Evolutionary conservation across 2,329 filamentous ascomycete species (phyloP).

Genomic region (Epichloe typhina): DNA sequence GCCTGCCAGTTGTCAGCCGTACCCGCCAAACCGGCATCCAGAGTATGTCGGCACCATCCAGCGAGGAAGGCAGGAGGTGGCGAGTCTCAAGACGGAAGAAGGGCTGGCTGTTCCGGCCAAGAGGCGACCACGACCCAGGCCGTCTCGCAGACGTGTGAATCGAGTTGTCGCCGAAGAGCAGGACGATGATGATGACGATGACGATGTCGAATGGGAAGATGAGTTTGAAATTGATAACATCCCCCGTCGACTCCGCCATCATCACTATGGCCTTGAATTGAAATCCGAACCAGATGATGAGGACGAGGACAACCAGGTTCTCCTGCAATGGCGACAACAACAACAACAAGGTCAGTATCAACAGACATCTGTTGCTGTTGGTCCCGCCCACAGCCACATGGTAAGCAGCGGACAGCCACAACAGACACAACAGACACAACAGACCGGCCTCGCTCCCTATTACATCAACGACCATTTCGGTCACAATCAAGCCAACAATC

Average conservation of each 20-base stretch:
- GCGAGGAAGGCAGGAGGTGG: background rate
- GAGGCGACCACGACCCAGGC: background rate
- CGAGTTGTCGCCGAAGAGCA: background rate
- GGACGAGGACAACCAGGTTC: background rate
- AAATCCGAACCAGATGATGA: background rate
- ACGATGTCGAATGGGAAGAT: background rate
- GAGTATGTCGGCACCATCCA: background rate
- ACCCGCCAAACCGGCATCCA: slow-evolving; percentile 1
- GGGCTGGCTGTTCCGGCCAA: background rate
- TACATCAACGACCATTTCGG: background rate
- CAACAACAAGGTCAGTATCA: background rate
- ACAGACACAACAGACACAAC: background rate
- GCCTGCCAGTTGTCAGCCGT: background rate
- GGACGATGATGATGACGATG: background rate
- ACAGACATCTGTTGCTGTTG: background rate
- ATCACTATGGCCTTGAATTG: no score
- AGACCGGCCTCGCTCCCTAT: background rate
- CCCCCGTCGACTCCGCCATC: no score
- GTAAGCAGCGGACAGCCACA: no score
- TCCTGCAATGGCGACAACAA: no score
- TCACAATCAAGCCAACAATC: background rate
- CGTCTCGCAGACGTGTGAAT: background rate
- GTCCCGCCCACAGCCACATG: background rate
- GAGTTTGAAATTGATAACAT: no score
- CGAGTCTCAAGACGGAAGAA: background rate